Conservation (phyloP, 2,329 filamentous ascomycete species). For the Fusarium chlamydosporum region DNA sequence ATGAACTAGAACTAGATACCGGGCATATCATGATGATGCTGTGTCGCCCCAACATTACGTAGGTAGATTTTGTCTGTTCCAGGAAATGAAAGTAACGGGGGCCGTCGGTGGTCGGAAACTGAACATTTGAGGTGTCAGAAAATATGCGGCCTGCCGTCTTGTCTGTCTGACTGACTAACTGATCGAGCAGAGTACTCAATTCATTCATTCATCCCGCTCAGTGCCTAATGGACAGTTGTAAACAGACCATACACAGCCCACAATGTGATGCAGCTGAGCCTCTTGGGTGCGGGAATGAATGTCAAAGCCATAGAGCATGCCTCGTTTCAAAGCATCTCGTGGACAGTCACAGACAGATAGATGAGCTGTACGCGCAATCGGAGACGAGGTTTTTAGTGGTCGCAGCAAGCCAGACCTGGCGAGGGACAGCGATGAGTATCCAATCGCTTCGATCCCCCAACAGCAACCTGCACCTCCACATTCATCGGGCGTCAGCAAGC, state of each 20-base stretch:
- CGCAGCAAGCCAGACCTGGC: constrained; percentile 40
- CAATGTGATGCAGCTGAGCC: constrained; percentile 35
- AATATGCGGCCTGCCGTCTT: constrained; percentile 34
- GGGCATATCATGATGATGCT: constrained; percentile 28
- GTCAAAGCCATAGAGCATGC: constrained; percentile 11
- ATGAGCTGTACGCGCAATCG: constrained; percentile 32
- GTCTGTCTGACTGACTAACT: constrained; percentile 15
- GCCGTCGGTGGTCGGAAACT: constrained; percentile 17
- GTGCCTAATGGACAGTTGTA: constrained; percentile 8
- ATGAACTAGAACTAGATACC: constrained; percentile 15
- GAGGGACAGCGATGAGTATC: constrained; percentile 17
- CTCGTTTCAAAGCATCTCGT: constrained; percentile 42
- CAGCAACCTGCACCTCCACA: constrained; percentile 25
- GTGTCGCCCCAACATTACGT: constrained; percentile 41
- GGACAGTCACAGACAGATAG: constrained; percentile 14
- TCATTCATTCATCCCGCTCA: constrained; percentile 1
- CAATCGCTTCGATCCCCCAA: constrained; percentile 32
- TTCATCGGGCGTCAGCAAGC: constrained; percentile 39
- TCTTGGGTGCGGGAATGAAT: constrained; percentile 12
- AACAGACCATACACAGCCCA: constrained; percentile 28
- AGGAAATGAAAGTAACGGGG: constrained; percentile 11
- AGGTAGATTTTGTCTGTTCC: constrained; percentile 10
- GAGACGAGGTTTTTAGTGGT: constrained; percentile 38
- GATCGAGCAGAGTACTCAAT: background rate
- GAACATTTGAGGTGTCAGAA: constrained; percentile 30